Evolutionary conservation across 139 green algal genomes (phyloP).

Genomic region (Tetraselmis striata): DNA sequence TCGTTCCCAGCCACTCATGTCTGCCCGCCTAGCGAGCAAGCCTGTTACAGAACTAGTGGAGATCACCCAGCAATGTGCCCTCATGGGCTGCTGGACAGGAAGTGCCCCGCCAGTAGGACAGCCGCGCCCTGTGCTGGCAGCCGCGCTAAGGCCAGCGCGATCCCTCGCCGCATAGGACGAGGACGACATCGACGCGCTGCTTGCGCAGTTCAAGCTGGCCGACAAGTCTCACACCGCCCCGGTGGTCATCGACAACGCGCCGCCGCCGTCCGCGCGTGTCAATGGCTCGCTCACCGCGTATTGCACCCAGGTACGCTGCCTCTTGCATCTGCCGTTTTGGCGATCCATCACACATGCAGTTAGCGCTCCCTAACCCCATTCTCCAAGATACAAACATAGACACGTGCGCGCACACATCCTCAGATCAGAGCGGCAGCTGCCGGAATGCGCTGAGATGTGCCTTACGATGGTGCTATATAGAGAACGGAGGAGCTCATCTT

Average conservation of each 20-base stretch:
- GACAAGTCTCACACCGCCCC: slow-evolving; percentile 45
- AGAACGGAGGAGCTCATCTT: slow-evolving; percentile 65
- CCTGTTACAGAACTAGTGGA: slow-evolving; percentile 1
- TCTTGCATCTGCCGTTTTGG: slow-evolving; percentile 17
- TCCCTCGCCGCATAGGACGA: slow-evolving; percentile 60
- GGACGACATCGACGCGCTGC: slow-evolving; percentile 84
- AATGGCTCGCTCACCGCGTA: slow-evolving; percentile 57
- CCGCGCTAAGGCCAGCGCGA: background rate
- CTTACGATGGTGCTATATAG: background rate
- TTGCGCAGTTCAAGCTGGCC: slow-evolving; percentile 64
- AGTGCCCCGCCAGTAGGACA: slow-evolving; percentile 17
- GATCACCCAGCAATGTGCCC: background rate
- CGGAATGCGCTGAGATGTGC: slow-evolving; percentile 24
- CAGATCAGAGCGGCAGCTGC: background rate
- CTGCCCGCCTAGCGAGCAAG: too few relatives aligned
- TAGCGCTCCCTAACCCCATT: background rate
- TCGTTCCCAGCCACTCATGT: too few relatives aligned
- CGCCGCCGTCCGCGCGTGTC: slow-evolving; percentile 69
- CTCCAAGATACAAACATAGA: background rate
- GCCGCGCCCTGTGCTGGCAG: background rate
- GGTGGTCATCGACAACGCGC: slow-evolving; percentile 46
- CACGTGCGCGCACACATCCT: background rate
- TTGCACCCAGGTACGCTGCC: slow-evolving; percentile 32
- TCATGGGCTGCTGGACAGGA: background rate
- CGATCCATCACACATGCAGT: slow-evolving; percentile 1